phyloP scores from a whole-genome alignment of 208 protist species.

The Trypanosoma platydactyli region DNA sequence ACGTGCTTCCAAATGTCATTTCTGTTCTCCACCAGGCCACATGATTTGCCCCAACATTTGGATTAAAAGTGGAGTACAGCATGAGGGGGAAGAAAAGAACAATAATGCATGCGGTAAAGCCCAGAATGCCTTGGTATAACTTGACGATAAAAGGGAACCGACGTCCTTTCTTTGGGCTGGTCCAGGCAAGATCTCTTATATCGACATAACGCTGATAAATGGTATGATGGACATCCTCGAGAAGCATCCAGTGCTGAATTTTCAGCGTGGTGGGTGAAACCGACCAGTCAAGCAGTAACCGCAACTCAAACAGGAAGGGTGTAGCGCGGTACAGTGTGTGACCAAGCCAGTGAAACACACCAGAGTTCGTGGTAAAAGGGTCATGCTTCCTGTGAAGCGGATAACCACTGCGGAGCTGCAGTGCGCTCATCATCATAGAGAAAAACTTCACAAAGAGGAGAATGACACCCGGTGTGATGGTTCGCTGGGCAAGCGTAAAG shows the following conservation, averaged over 20 bases:
- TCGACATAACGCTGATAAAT: conserved; percentile 68
- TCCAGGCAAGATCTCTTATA: conserved; percentile 56
- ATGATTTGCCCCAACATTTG: conserved; percentile 43
- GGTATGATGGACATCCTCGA: conserved; percentile 75
- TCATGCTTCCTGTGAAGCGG: conserved; percentile 51
- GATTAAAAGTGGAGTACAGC: conserved; percentile 80
- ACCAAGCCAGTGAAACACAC: conserved; percentile 48
- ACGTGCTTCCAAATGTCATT: conserved; percentile 11
- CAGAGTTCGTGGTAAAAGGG: conserved; percentile 49
- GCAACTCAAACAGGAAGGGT: conserved; percentile 79
- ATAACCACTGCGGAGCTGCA: conserved; percentile 57
- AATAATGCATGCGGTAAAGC: conserved; percentile 45
- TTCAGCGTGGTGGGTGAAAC: conserved; percentile 63
- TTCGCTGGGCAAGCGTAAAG: conserved; percentile 5
- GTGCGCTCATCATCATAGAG: conserved; percentile 45
- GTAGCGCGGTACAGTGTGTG: conserved; percentile 53
- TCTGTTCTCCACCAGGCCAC: conserved; percentile 21
- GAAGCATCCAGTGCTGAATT: conserved; percentile 74
- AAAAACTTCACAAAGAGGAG: conserved; percentile 42
- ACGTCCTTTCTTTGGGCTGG: conserved; percentile 37
- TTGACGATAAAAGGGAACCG: conserved; percentile 51
- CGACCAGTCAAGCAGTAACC: conserved; percentile 78
- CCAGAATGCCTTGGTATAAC: conserved; percentile 52
- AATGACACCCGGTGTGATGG: conserved; percentile 29
- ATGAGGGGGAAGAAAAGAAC: conserved; percentile 73